A percentile compares a stretch with the other conserved stretches of the same genome.
Conservation (phyloP, 805 yeast species). For the Wickerhamomyces subpelliculosus region DNA sequence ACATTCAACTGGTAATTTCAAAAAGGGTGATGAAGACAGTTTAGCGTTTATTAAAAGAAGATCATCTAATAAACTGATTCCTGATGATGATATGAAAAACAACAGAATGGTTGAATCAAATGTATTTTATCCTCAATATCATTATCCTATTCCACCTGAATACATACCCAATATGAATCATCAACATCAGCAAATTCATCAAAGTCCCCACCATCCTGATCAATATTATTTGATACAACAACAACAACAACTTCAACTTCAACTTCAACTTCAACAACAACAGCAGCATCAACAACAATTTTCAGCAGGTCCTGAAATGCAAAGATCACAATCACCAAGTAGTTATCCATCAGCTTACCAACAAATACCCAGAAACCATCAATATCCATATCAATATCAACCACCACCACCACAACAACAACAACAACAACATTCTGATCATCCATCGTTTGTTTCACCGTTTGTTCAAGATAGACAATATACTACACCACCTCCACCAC, state of each 20-base stretch:
- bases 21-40: slow-evolving; percentile 63
- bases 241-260: slow-evolving; percentile 2
- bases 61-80: slow-evolving; percentile 13
- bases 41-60: slow-evolving; percentile 65
- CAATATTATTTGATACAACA: not conserved
- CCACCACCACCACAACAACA: slow-evolving; percentile 6
- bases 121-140: not conserved
- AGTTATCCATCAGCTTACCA: not conserved
- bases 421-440: slow-evolving; percentile 7
- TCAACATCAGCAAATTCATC: too few species aligned
- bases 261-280: slow-evolving; percentile 3
- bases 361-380: not conserved
- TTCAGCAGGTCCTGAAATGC: not conserved
- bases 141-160: not conserved
- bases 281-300: not conserved
- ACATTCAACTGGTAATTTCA: slow-evolving; percentile 66
- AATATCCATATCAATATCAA: slow-evolving; percentile 6
- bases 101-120: not conserved
- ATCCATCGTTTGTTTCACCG: slow-evolving; percentile 7
- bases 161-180: not conserved
- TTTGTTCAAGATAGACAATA: too few species aligned
- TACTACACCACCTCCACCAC: not conserved
- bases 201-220: slow-evolving; percentile 4
- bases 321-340: not conserved
- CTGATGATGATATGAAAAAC: slow-evolving; percentile 11